A percentile compares a stretch with the other conserved stretches of the same genome.
Conservation (phyloP, 371 early-diverging fungal genomes). For the Syncephalastrum monosporum region DNA sequence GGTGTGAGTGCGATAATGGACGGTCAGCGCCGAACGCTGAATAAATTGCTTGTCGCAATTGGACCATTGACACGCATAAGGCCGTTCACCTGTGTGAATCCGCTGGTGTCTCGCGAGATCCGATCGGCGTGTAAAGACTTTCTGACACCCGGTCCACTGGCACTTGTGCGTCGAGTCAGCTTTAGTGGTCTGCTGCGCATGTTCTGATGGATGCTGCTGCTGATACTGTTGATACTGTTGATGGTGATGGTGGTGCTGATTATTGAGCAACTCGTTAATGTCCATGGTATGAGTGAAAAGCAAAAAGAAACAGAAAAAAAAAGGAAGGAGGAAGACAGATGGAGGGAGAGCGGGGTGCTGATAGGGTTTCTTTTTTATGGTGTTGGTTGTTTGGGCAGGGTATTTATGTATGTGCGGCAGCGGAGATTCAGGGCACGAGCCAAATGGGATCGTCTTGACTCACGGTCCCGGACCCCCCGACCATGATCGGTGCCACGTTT, state of each 20-base stretch:
- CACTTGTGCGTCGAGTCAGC: conserved; percentile 6
- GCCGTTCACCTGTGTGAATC: conserved; percentile 19
- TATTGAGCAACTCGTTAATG: conserved; percentile 14
- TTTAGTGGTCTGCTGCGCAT: neutral
- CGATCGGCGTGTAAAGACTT: conserved; percentile 18
- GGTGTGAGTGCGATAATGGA: conserved; percentile 78
- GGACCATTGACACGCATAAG: conserved; percentile 28
- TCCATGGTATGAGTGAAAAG: conserved; percentile 9
- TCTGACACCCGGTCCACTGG: conserved; percentile 13
- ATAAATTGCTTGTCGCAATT: conserved; percentile 56
- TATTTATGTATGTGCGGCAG: too few species aligned
- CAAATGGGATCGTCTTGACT: too few species aligned
- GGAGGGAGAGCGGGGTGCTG: too few species aligned
- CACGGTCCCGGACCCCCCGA: too few species aligned
- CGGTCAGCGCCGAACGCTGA: conserved; percentile 78
- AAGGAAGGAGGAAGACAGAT: too few species aligned
- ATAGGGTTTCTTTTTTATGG: too few species aligned
- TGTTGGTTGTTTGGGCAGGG: too few species aligned
- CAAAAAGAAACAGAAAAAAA: neutral
- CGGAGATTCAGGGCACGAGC: too few species aligned
- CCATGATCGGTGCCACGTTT: too few species aligned
- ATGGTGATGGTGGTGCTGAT: conserved; percentile 1
- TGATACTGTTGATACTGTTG: conserved; percentile 2
- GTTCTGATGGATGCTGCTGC: neutral
- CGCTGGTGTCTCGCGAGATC: conserved; percentile 20